Evolutionary conservation across 2,329 filamentous ascomycete species (phyloP).

Genomic region (Aspergillus oerlinghausenensis): DNA sequence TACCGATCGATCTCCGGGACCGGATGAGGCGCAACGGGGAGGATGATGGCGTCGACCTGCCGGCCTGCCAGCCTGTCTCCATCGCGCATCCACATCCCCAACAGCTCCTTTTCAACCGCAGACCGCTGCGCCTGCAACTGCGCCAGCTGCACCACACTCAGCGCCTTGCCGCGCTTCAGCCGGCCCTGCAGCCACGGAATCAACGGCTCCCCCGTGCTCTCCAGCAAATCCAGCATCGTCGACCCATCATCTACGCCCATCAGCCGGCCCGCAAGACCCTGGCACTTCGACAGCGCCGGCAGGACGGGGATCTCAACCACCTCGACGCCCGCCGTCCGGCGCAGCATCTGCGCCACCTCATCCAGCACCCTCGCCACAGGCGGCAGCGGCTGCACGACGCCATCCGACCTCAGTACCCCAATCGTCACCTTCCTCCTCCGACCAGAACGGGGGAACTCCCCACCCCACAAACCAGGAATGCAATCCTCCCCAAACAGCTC

Average conservation of each 20-base stretch:
- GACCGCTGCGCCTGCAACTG: constrained; percentile 51
- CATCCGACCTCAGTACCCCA: constrained; percentile 40
- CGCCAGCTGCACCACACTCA: constrained; percentile 46
- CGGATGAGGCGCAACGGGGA: constrained; percentile 60
- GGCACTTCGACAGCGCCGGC: constrained; percentile 49
- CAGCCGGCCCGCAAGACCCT: constrained; percentile 54
- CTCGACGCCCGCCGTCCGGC: constrained; percentile 43
- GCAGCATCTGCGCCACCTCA: constrained; percentile 35
- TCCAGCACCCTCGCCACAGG: constrained; percentile 37
- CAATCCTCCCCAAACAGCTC: constrained; percentile 50
- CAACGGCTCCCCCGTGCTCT: constrained; percentile 52
- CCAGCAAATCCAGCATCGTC: constrained; percentile 54
- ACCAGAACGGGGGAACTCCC: constrained; percentile 16
- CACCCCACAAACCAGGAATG: constrained; percentile 39
- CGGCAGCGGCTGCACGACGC: constrained; percentile 35
- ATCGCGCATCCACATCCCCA: constrained; percentile 51
- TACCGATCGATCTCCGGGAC: constrained; percentile 59
- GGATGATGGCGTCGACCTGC: constrained; percentile 54
- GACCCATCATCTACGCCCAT: constrained; percentile 56
- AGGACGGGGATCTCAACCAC: constrained; percentile 56
- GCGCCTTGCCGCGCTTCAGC: constrained; percentile 45
- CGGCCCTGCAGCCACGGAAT: constrained; percentile 56
- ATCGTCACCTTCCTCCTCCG: constrained; percentile 34
- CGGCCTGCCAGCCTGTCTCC: constrained; percentile 2
- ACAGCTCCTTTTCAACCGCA: constrained; percentile 52